Conservation (phyloP, 495 filamentous ascomycete species). For the Opeltia flavorubescens region DNA sequence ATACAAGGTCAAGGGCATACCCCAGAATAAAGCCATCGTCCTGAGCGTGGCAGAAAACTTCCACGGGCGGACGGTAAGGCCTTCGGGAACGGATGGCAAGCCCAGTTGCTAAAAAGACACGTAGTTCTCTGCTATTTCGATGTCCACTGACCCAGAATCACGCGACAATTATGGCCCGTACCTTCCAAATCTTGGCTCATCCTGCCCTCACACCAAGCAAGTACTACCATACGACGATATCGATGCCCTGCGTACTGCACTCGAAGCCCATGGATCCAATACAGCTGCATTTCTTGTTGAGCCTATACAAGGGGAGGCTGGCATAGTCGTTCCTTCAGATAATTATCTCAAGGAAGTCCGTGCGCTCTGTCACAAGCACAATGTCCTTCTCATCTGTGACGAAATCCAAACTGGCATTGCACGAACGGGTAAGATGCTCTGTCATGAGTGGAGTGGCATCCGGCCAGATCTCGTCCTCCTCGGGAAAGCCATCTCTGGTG, state of each 20-base stretch:
- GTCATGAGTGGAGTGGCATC: conserved; percentile 86
- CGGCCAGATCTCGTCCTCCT: conserved; percentile 90
- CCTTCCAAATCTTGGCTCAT: conserved; percentile 71
- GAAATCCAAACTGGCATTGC: conserved; percentile 98
- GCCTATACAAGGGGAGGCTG: conserved; percentile 96
- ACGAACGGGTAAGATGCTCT: conserved; percentile 83
- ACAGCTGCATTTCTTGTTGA: conserved; percentile 92
- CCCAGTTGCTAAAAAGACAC: conserved; percentile 10
- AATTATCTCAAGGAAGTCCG: conserved; percentile 74
- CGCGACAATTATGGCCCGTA: conserved; percentile 95
- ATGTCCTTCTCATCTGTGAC: conserved; percentile 89
- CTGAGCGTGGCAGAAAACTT: conserved; percentile 86
- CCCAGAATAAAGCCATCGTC: conserved; percentile 68
- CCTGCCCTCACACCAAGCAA: conserved; percentile 61
- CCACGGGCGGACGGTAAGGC: conserved; percentile 72
- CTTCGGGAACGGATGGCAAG: not conserved
- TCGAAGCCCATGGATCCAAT: conserved; percentile 67
- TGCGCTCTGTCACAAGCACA: conserved; percentile 81
- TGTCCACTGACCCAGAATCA: conserved; percentile 90
- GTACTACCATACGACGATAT: conserved; percentile 77
- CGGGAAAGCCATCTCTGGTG: conserved; percentile 94
- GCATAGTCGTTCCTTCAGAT: conserved; percentile 88
- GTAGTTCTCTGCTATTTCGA: conserved; percentile 88
- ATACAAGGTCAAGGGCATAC: conserved; percentile 90
- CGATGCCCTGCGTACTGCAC: conserved; percentile 60